Evolutionary conservation across 2,329 filamentous ascomycete genomes (phyloP), one percentile per base, ranked within the genome.

Genomic region (Westerdykella aurantiaca): DNA sequence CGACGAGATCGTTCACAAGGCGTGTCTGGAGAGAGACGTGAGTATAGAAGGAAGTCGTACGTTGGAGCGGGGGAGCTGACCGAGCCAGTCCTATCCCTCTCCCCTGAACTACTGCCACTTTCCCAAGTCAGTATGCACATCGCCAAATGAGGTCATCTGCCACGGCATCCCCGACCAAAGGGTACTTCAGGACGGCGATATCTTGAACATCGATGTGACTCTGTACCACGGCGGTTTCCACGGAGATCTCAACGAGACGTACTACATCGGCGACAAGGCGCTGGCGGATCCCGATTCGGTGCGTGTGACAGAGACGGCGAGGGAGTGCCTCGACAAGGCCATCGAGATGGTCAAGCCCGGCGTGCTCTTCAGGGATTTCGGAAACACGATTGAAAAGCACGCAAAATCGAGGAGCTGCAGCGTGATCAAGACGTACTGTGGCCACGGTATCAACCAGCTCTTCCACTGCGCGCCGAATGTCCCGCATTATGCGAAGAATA

Each of bases 401-500:
- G 91, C 93, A 56, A 97, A 96, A 74, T 76, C 76, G 52, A 80
- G 80, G 57, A 79, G 84, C 58, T 96, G 91, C 75, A 89, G 86
- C 58, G 90, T 96, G 22, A 90, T 98, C 66, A 85, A 89, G 68
- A 91, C 89, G 2, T 98, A 98, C 68, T 96, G 91, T 61, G 93
- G 93, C 18, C 93, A 98, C 65, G 93, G 91, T 51, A 86, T 97
- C 71, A 95, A 95, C 71, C 85, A 82, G 52, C 76, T 95, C 35
- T 98, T 98, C 77, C 93, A 98, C 70, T 86, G 83, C 66, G 82
- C 90, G 22, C 93, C 93, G 1, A 97, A 94, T 64, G 84, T 98
- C 41, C 93, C 93, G 5, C 93, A 98, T 69, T 98, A 98, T 63
- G 91, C 85, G 45, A 97, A 95, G 77, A 98, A 97, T 72, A 98